Evolutionary conservation across 176 grass and related monocot species (phyloP), one percentile per base, ranked within the genome.

Genomic region (Musa itinerans): DNA sequence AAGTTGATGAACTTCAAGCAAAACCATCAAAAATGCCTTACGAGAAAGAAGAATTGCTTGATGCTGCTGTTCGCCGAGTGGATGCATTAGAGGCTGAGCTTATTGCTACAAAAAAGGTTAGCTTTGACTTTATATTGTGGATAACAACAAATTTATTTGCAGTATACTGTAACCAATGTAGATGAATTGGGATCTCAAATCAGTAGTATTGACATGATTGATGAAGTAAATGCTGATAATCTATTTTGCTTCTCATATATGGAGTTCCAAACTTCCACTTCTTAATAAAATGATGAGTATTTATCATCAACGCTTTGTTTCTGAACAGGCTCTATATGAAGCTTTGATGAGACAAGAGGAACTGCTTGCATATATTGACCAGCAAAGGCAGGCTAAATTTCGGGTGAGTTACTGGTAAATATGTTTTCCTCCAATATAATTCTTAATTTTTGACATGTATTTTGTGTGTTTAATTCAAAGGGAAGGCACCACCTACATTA

Each of bases 81-180:
- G 88, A 94, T 81, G 90, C 85, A 53, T 87, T 99, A 77, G 95
- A 99, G 85, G 91, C 91, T 76, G 95, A 99, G 71, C 83, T 94
- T 50, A 99, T 94, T 74, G 81, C 91, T 74, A 87, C 89, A 53
- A 99, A 99, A 83, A 99, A 94, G 89, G 91, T 99, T 82, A 1
- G 29, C 13, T 59, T 79, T 43, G 21, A 79, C 16, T 19, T 51
- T 50, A 34, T 73, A 24, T 83, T 43, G 1, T 82, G 54, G 13
- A 59, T 73, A 69, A 65, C 2, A 49, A 70, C 7, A 24, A 50
- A 22, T 66, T 51, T 17, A 76, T 67, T 74, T 71, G 57, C 8
- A 74, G 74, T 43, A 43, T 43, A 43, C 34, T 43, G 34, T 43
- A 43, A 43, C 34, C 34, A 43, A 43, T 43, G 34, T 43, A 50